A percentile compares a stretch with the other conserved stretches of the same genome.
Conservation (phyloP, 148 eudicot species). For the Heliosperma pusillum region DNA sequence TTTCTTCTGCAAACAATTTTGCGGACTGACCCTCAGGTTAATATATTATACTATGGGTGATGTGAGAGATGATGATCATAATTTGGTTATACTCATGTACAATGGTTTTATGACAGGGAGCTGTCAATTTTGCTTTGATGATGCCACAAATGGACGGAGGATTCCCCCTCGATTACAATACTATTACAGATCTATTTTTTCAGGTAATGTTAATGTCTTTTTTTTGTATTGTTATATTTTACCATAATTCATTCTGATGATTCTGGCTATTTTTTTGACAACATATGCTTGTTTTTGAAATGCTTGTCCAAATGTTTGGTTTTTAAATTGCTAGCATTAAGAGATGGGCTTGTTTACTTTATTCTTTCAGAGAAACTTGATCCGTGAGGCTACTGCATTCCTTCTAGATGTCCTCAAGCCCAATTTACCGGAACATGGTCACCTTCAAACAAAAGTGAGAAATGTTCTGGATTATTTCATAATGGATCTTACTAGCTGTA, state of each 20-base stretch:
- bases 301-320: neutral
- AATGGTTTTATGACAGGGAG: conserved; percentile 58
- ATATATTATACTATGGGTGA: neutral
- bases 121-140: conserved; percentile 95
- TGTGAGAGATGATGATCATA: neutral
- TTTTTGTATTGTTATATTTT: neutral
- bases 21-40: conserved; percentile 91
- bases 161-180: conserved; percentile 92
- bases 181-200: conserved; percentile 92
- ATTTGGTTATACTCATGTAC: neutral
- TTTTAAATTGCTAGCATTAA: neutral
- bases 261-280: neutral
- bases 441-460: conserved; percentile 81
- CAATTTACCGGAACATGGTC: conserved; percentile 82
- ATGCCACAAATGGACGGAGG: conserved; percentile 99
- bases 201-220: conserved; percentile 44
- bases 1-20: conserved; percentile 94
- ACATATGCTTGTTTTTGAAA: neutral
- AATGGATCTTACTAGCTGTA: too few relatives aligned
- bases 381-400: conserved; percentile 98
- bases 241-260: neutral
- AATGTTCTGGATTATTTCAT: neutral
- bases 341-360: neutral
- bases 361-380: conserved; percentile 74
- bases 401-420: conserved; percentile 94